Percentiles rank a stretch among this genome's conserved stretches.
These are phyloP conservation scores for Cladophialophora immunda DNA, from an alignment of 2,329 filamentous ascomycete species.

Conservation along the genomic window DNA sequence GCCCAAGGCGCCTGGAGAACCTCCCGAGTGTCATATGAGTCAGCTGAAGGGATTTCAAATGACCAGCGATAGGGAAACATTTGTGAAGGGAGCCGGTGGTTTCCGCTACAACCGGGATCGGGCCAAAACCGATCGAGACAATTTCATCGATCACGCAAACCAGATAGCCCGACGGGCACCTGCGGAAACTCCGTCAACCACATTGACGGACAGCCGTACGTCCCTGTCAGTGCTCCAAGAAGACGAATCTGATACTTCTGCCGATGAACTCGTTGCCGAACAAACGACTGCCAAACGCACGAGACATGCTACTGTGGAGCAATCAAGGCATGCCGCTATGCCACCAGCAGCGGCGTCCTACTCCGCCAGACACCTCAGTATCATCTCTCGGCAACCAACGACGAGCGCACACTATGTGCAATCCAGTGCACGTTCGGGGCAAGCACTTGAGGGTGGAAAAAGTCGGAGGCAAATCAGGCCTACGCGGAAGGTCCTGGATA, in stretches of 20 bases:
- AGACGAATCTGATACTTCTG: conserved; percentile 10
- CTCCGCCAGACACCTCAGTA: conserved; percentile 41
- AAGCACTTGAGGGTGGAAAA: not conserved
- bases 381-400: not conserved
- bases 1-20: conserved; percentile 44
- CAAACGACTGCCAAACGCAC: conserved; percentile 19
- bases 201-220: conserved; percentile 10
- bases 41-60: conserved; percentile 44
- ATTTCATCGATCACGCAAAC: conserved; percentile 47
- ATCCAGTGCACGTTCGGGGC: not conserved
- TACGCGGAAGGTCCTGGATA: not conserved
- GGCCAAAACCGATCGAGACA: conserved; percentile 49
- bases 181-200: conserved; percentile 17
- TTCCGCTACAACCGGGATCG: conserved; percentile 53
- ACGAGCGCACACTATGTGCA: not conserved
- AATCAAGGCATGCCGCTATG: conserved; percentile 7
- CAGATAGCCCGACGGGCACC: conserved; percentile 19
- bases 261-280: conserved; percentile 15
- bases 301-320: conserved; percentile 12
- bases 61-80: conserved; percentile 43
- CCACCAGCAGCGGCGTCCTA: not conserved
- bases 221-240: conserved; percentile 20
- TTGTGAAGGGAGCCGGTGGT: conserved; percentile 47
- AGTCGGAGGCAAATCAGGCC: not conserved
- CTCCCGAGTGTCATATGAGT: conserved; percentile 52